phyloP scores from a whole-genome alignment of 495 filamentous ascomycete species.

The Neurospora sp. region DNA sequence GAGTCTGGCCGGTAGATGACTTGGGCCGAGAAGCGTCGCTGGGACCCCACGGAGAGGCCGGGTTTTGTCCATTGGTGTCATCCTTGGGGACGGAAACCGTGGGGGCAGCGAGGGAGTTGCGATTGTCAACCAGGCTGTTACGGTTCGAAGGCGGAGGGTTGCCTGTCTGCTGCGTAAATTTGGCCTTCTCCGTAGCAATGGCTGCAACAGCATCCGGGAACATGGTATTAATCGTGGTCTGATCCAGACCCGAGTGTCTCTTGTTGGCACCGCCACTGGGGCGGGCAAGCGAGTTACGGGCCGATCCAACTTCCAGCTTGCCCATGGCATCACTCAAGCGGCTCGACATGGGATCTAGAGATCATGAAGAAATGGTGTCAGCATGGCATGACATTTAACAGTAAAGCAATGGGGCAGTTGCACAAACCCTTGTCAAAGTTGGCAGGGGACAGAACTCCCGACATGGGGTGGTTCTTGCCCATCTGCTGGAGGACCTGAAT shows the following conservation, averaged over 20 bases:
- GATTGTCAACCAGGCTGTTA: conserved; percentile 80
- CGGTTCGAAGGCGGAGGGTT: conserved; percentile 84
- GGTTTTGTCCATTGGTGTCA: conserved; percentile 44
- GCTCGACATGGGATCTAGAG: conserved; percentile 89
- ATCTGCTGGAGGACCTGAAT: conserved; percentile 98
- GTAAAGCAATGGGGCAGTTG: conserved; percentile 3
- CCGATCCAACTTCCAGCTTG: conserved; percentile 77
- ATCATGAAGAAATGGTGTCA: not conserved
- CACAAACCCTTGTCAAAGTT: conserved; percentile 94
- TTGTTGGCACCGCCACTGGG: conserved; percentile 62
- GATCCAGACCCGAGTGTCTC: conserved; percentile 83
- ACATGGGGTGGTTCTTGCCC: conserved; percentile 96
- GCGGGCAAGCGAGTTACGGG: conserved; percentile 78
- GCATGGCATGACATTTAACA: not conserved
- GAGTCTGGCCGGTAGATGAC: conserved; percentile 74
- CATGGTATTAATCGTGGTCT: conserved; percentile 96
- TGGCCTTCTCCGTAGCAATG: conserved; percentile 93
- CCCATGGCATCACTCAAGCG: conserved; percentile 96
- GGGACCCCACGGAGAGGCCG: conserved; percentile 69
- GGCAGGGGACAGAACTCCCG: conserved; percentile 85
- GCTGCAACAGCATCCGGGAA: conserved; percentile 97
- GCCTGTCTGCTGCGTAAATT: conserved; percentile 90
- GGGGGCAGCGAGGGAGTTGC: conserved; percentile 68
- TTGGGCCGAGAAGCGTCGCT: conserved; percentile 65
- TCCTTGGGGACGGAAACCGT: conserved; percentile 58